Percentiles rank a stretch among this genome's conserved stretches.
Evolutionary conservation across 805 yeast species (phyloP).

Genomic region (Myxozyma mucilagina): DNA sequence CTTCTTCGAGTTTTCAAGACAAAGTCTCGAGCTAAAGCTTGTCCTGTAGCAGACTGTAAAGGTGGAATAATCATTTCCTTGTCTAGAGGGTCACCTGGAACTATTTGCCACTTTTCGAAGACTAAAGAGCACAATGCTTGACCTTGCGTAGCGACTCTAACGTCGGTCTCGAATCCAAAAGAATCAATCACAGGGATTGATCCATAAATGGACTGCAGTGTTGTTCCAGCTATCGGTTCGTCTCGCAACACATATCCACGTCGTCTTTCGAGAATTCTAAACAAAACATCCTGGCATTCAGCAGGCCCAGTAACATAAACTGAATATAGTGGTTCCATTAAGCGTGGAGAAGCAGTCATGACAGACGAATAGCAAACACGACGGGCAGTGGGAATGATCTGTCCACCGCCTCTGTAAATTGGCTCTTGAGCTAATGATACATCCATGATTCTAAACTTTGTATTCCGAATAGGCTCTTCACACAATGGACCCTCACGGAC

Average conservation of each 20-base stretch:
- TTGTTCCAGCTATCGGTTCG: conserved; percentile 70
- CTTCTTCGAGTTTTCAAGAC: conserved; percentile 84
- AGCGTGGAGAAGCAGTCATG: conserved; percentile 71
- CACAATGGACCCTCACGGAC: conserved; percentile 88
- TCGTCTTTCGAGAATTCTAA: conserved; percentile 56
- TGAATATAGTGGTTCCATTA: conserved; percentile 79
- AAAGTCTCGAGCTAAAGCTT: conserved; percentile 81
- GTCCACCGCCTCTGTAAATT: conserved; percentile 54
- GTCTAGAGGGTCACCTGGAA: conserved; percentile 92
- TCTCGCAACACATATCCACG: conserved; percentile 63
- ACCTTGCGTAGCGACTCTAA: conserved; percentile 75
- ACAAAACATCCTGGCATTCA: conserved; percentile 51
- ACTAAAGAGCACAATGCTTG: conserved; percentile 67
- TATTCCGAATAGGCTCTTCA: conserved; percentile 73
- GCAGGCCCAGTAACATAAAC: conserved; percentile 58
- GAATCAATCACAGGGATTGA: conserved; percentile 86
- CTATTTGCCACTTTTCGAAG: conserved; percentile 71
- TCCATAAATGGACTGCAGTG: conserved; percentile 61
- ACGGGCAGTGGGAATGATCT: conserved; percentile 77
- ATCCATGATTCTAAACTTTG: conserved; percentile 70
- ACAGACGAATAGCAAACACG: conserved; percentile 82
- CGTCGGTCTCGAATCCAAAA: conserved; percentile 83
- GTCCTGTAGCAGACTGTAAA: conserved; percentile 70
- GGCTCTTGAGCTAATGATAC: conserved; percentile 52
- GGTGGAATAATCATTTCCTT: conserved; percentile 60